Evolutionary conservation across 176 grass and related monocot genomes (phyloP).

Genomic region (Aegilops longissima): DNA sequence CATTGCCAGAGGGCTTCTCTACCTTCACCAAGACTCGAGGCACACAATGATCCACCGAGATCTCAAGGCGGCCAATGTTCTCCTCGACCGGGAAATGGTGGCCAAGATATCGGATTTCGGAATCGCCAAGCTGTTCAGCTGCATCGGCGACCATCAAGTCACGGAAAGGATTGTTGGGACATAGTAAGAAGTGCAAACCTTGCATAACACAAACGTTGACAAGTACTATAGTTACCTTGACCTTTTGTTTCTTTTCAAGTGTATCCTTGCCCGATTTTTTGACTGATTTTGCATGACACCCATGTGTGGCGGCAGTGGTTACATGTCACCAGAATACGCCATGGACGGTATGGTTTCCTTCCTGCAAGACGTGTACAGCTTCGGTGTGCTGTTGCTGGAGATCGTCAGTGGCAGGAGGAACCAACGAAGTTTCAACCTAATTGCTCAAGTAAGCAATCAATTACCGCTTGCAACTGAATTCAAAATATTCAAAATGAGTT

Average conservation of each 20-base stretch:
- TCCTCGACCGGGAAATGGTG: slow-evolving; percentile 56
- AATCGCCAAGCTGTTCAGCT: slow-evolving; percentile 43
- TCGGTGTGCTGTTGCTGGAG: slow-evolving; percentile 67
- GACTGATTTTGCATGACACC: no score
- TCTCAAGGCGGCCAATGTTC: slow-evolving; percentile 64
- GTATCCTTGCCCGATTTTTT: no score
- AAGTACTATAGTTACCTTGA: neutral
- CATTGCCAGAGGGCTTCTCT: slow-evolving; percentile 56
- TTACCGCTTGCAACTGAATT: neutral
- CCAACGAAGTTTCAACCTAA: no score
- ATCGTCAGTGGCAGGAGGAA: slow-evolving; percentile 33
- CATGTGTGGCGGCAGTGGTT: slow-evolving; percentile 15
- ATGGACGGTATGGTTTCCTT: slow-evolving; percentile 46
- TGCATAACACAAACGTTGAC: neutral
- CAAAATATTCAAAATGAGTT: neutral
- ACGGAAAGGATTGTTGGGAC: slow-evolving; percentile 51
- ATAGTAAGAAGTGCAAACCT: slow-evolving; percentile 26
- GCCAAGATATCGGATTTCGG: slow-evolving; percentile 80
- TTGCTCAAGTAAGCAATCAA: no score
- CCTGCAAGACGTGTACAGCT: slow-evolving; percentile 79
- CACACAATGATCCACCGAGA: slow-evolving; percentile 63
- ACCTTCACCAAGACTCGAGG: slow-evolving; percentile 69
- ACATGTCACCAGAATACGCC: slow-evolving; percentile 57
- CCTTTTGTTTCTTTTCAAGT: neutral
- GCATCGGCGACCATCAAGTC: neutral